phyloP scores from a whole-genome alignment of 805 yeast species.

The Blastobotrys attinorum region DNA sequence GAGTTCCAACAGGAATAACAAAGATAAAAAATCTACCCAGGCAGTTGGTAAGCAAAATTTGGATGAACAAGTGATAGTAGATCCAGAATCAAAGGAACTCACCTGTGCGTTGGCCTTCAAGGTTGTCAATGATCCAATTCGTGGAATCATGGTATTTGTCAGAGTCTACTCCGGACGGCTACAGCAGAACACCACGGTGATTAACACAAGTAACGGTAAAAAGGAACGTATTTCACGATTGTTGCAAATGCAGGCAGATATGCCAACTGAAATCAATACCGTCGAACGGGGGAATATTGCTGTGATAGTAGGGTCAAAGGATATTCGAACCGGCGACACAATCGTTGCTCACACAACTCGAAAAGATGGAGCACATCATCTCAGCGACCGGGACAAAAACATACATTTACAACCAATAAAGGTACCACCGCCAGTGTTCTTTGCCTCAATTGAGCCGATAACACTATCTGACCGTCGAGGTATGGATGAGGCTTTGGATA shows the following conservation, averaged over 20 bases:
- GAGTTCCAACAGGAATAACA: constrained; percentile 19
- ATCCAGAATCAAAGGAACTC: constrained; percentile 37
- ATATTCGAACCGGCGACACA: constrained; percentile 86
- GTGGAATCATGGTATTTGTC: constrained; percentile 78
- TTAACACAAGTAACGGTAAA: constrained; percentile 63
- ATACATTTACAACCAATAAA: constrained; percentile 63
- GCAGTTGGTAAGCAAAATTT: constrained; percentile 2
- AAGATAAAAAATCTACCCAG: constrained; percentile 2
- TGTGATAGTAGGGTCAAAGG: constrained; percentile 67
- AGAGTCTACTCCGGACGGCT: constrained; percentile 82
- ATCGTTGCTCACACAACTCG: constrained; percentile 53
- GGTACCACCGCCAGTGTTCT: constrained; percentile 90
- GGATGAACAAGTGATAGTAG: constrained; percentile 6
- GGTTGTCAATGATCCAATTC: constrained; percentile 69
- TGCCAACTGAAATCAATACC: constrained; percentile 59
- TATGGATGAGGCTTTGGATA: constrained; percentile 60
- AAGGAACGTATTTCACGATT: constrained; percentile 60
- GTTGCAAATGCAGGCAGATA: constrained; percentile 81
- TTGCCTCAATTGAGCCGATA: constrained; percentile 73
- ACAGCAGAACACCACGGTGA: constrained; percentile 50
- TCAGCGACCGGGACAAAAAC: constrained; percentile 37
- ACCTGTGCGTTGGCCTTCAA: constrained; percentile 85
- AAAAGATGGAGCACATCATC: constrained; percentile 41
- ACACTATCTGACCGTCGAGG: constrained; percentile 73
- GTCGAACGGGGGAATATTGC: constrained; percentile 82